Conservation (phyloP, 495 filamentous ascomycete genomes). For the Geoglossum glabrum region DNA sequence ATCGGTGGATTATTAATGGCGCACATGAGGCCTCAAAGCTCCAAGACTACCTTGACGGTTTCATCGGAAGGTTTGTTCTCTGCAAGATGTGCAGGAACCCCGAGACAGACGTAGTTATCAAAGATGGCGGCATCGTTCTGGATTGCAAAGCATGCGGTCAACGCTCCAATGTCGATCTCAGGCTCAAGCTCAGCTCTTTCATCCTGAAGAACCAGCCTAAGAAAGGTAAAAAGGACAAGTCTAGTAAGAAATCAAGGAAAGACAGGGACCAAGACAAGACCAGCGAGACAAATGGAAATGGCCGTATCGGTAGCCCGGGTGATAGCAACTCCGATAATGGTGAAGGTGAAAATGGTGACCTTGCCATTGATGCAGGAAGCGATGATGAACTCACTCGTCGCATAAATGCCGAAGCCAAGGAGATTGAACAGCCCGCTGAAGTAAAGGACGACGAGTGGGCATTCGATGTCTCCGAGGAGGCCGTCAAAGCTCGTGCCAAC, state of each 20-base stretch:
- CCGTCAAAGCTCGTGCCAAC: conserved; percentile 81
- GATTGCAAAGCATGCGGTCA: conserved; percentile 99
- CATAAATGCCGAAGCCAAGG: conserved; percentile 66
- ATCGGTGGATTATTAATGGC: conserved; percentile 99
- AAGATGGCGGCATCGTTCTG: conserved; percentile 70
- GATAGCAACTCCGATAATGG: conserved; percentile 63
- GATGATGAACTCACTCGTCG: conserved; percentile 84
- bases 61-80: conserved; percentile 94
- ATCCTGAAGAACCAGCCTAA: conserved; percentile 91
- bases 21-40: conserved; percentile 90
- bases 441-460: conserved; percentile 81
- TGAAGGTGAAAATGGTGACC: conserved; percentile 50
- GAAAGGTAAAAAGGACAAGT: conserved; percentile 89
- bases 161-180: conserved; percentile 71
- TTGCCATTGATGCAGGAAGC: conserved; percentile 53
- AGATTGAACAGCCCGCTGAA: conserved; percentile 41
- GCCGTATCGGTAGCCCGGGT: conserved; percentile 41
- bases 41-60: conserved; percentile 93
- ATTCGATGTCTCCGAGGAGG: conserved; percentile 84
- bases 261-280: conserved; percentile 46
- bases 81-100: conserved; percentile 99
- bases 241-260: conserved; percentile 63
- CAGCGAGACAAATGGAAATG: conserved; percentile 38
- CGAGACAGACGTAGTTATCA: conserved; percentile 87
- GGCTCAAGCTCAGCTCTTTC: conserved; percentile 91